Base-by-base conservation (phyloP, 2,329 filamentous ascomycete species). In the Sporothrix humicola region DNA sequence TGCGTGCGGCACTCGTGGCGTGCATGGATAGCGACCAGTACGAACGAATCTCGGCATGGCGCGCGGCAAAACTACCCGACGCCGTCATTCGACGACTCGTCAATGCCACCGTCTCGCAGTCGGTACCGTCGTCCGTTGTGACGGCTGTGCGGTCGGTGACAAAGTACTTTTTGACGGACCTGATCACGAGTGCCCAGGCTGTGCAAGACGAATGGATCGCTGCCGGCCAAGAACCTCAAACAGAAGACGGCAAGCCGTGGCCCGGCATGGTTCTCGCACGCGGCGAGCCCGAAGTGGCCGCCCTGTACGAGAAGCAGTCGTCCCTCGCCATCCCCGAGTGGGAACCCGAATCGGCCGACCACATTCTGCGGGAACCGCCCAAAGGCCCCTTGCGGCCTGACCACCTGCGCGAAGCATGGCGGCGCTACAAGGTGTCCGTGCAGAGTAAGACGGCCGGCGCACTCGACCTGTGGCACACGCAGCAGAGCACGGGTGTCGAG, bases 41-140 rank as follows among this genome's bases (percentile, higher is more conserved):
- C 77, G 86, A 89, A 72, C 87, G 92, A 68, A 94, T 92, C 79
- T 91, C 92, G 79, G 86, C 88, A 26, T 94, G 90, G 87, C 87
- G 91, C 75, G 88, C 89, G 10, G 88, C 89, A 48, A 92, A 91
- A 77, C 82, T 95, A 56, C 87, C 89, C 26, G 90, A 91, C 76
- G 87, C 89, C 7, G 89, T 91, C 20, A 90, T 94, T 73, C 88
- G 92, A 79, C 87, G 90, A 87, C 88, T 95, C 75, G 91, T 94
- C 79, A 95, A 95, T 79, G 91, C 92, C 74, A 93, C 92, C 1
- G 90, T 94, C 9, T 93, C 91, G 0, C 93, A 95, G 80, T 94
- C 91, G 1, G 92, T 93, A 0, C 91, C 92, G 0, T 86, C 88
- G 23, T 91, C 89, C 77, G 91, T 94, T 69, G 90, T 93, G 75